Base-by-base conservation (phyloP, 805 yeast species). In the Kodamaea leandrae region DNA sequence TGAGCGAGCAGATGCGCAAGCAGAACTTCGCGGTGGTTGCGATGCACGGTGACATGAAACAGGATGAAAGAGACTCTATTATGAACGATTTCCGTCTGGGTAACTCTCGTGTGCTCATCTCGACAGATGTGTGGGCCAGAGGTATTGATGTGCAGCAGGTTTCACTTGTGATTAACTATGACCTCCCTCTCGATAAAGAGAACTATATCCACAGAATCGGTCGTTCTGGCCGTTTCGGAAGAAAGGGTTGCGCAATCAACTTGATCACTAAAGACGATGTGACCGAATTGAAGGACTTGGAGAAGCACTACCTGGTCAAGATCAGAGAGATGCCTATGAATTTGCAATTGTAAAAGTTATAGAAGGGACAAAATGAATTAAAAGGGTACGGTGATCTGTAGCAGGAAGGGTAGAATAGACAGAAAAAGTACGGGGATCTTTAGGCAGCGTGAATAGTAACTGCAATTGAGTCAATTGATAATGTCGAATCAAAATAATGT, bases 131-230 rank as follows among this genome's bases (percentile, higher is more conserved):
- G 57, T 86, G 91, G 83, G 99, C 99, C 37, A 79, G 99, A 69
- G 99, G 99, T 61, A 93, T 91, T 52, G 99, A 91, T 68, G 98
- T 91, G 46, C 99, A 91, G 73, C 98, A 91, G 63, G 96, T 91
- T 36, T 90, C 97, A 9, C 71, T 91, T 52, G 99, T 91, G 46
- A 87, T 91, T 59, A 91, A 91, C 77, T 91, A 86, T 71, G 99
- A 91, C 67, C 72, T 91, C 64, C 98, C 99, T 42, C 66, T 78
- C 50, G 89, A 93, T 76, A 82, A 83, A 62, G 98, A 91, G 68
- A 91, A 91, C 77, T 91, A 91, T 67, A 83, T 91, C 60, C 99
- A 91, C 74, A 80, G 99, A 70, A 91, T 91, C 53, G 99, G 99
- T 66, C 83, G 99, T 68, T 89, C 96, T 53, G 99, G 98, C 50